phyloP scores from a whole-genome alignment of 176 grass and related monocot genomes.

The Bonia amplexicaulis region DNA sequence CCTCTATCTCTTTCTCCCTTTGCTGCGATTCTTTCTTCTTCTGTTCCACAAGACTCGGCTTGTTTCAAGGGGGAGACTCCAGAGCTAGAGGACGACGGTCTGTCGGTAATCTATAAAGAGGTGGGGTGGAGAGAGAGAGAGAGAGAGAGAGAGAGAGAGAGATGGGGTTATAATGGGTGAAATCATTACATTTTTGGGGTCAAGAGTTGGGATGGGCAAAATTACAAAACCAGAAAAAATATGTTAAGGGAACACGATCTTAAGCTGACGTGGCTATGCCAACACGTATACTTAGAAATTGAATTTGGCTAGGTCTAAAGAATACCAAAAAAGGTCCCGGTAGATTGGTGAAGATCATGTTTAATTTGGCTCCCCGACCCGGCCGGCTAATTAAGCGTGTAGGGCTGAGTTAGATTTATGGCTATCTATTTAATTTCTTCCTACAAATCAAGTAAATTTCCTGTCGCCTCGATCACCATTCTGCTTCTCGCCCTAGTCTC shows the following conservation, averaged over 20 bases:
- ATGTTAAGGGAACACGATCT: neutral
- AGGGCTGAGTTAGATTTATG: neutral
- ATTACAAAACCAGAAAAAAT: slow-evolving; percentile 6
- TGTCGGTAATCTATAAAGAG: slow-evolving; percentile 35
- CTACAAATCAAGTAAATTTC: neutral
- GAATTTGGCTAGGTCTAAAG: neutral
- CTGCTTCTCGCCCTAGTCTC: neutral
- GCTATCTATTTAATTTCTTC: neutral
- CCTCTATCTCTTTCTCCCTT: neutral
- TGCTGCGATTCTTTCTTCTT: neutral
- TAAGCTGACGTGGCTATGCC: slow-evolving; percentile 5
- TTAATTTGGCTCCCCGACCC: neutral
- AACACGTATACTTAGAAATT: neutral
- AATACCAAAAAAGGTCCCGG: neutral
- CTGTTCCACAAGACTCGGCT: neutral
- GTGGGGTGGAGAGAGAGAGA: neutral
- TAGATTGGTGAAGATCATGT: slow-evolving; percentile 12
- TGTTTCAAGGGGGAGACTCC: slow-evolving; percentile 14
- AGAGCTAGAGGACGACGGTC: slow-evolving; percentile 5
- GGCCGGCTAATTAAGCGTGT: neutral
- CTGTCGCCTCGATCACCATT: neutral
- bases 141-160: neutral
- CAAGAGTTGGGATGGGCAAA: neutral
- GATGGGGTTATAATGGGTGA: slow-evolving; percentile 23
- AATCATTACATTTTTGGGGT: slow-evolving; percentile 22